Base-by-base conservation (phyloP, 495 filamentous ascomycete genomes). In the Bryoglossum gracile region DNA sequence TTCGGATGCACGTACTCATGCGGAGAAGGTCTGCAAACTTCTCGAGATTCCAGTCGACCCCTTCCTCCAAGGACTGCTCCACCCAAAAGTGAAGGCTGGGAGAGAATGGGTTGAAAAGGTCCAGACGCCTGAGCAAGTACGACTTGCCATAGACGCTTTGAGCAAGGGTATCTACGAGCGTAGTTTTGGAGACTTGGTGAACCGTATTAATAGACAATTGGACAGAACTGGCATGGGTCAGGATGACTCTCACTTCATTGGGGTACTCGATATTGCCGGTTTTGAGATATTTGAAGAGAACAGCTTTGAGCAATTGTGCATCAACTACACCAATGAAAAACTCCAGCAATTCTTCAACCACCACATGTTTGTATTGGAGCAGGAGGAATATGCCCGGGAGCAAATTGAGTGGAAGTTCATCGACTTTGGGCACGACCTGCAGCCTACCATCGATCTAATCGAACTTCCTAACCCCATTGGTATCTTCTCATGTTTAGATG, bases 371-470 rank as follows among this genome's bases (percentile, higher is more conserved):
- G 94, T 99, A 17, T 68, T 99, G 17, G 94, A 99, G 61, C 94
- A 99, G 61, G 94, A 99, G 62, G 94, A 99, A 65, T 99, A 99
- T 65, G 90, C 94, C 13, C 69, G 90, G 41, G 94, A 99, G 62
- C 87, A 95, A 63, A 99, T 99, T 57, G 91, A 99, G 67, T 99
- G 94, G 94, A 88, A 96, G 61, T 99, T 99, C 62, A 97, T 99
- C 61, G 94, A 99, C 61, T 99, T 99, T 62, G 94, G 94, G 30
- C 88, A 86, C 51, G 94, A 99, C 60, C 71, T 99, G 14, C 94
- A 99, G 67, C 94, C 94, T 2, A 99, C 94, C 3, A 99, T 99
- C 57, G 91, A 99, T 58, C 69, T 99, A 14, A 99, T 99, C 40
- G 94, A 99, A 62, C 63, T 96, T 24, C 78, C 90, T 4, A 99